phyloP scores from a whole-genome alignment of 169 alveolate species.

The Cryptosporidium sp. region DNA sequence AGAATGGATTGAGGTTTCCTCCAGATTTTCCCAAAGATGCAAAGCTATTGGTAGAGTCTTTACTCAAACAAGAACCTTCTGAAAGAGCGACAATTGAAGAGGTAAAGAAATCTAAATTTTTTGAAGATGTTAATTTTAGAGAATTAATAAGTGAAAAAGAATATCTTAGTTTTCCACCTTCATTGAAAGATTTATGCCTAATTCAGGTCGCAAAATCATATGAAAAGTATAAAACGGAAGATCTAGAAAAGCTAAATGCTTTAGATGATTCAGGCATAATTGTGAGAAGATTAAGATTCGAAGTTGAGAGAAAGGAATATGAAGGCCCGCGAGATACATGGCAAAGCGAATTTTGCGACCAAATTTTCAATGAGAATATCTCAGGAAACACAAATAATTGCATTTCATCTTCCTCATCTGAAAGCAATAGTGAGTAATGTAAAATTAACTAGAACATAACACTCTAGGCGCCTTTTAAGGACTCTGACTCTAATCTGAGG shows the following conservation, averaged over 20 bases:
- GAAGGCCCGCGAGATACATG: constrained; percentile 75
- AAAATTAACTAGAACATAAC: not conserved
- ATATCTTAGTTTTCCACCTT: constrained; percentile 27
- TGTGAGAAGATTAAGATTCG: constrained; percentile 36
- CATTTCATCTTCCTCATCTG: not conserved
- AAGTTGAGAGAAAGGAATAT: constrained; percentile 29
- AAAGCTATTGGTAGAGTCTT: constrained; percentile 15
- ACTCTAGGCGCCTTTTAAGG: too few relatives aligned
- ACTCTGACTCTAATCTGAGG: too few relatives aligned
- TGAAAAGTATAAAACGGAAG: constrained; percentile 8
- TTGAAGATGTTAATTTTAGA: constrained; percentile 42
- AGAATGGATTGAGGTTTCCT: constrained; percentile 24
- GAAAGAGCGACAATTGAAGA: constrained; percentile 49
- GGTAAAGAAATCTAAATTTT: constrained; percentile 24
- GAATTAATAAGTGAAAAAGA: constrained; percentile 3
- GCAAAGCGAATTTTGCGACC: constrained; percentile 25
- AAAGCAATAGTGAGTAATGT: not conserved
- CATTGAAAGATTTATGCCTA: constrained; percentile 47
- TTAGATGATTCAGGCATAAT: not conserved
- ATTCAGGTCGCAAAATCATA: constrained; percentile 16
- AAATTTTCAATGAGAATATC: not conserved
- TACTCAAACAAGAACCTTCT: constrained; percentile 21
- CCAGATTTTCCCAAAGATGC: constrained; percentile 73
- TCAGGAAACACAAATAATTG: not conserved
- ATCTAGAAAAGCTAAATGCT: not conserved